A percentile compares a stretch with the other conserved stretches of the same genome.
Evolutionary conservation across 116 monocot species (phyloP).

Genomic region (Trichopus zeylanicus): DNA sequence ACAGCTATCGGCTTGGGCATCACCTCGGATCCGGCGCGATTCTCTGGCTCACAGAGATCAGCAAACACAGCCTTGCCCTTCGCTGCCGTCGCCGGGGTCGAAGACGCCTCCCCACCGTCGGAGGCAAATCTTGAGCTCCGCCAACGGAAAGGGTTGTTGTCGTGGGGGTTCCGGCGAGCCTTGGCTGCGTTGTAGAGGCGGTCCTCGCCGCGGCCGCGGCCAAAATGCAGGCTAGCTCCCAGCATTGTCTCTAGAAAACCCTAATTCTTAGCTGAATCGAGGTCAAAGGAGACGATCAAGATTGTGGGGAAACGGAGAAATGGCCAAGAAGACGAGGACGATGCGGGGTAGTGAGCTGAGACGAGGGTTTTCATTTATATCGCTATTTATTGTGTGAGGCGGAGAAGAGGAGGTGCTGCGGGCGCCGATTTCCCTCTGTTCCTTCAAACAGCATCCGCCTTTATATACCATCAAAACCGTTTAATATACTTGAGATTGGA

Average conservation of each 20-base stretch:
- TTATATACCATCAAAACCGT: neutral
- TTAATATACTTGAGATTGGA: neutral
- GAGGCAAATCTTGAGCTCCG: conserved; percentile 2
- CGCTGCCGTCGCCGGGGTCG: neutral
- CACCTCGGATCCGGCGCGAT: conserved; percentile 3
- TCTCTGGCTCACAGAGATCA: conserved; percentile 7
- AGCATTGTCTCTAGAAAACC: conserved; percentile 1
- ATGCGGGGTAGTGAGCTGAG: neutral
- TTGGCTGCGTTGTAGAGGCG: conserved; percentile 32
- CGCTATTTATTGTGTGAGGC: neutral
- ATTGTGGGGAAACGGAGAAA: neutral
- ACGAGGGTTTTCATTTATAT: neutral
- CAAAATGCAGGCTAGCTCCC: conserved; percentile 25
- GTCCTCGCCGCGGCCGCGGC: conserved; percentile 30
- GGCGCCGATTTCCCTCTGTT: neutral
- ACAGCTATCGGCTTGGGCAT: neutral
- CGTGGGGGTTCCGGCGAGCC: conserved; percentile 14
- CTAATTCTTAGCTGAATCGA: neutral
- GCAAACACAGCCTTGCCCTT: conserved; percentile 8
- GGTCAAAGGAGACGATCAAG: neutral
- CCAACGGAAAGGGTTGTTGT: conserved; percentile 5
- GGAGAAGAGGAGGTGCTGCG: neutral
- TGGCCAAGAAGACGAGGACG: neutral
- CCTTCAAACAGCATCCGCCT: neutral
- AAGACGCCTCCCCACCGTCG: neutral